phyloP scores from a whole-genome alignment of 1,284 basidiomycete genomes.

The Wolfiporia cocos region DNA sequence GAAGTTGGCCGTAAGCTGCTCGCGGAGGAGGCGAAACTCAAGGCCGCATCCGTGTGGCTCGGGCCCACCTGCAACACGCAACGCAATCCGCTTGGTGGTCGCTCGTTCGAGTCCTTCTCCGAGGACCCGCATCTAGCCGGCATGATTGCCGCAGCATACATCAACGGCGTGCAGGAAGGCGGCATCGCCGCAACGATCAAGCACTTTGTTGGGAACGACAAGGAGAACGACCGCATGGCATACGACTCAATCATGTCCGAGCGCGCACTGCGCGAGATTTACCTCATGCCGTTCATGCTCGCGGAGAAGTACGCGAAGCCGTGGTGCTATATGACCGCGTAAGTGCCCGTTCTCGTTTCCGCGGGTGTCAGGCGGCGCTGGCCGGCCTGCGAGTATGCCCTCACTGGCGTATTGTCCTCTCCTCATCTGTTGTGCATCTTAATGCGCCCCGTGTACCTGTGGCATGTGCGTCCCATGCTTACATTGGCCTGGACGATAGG shows the following conservation, averaged over 20 bases:
- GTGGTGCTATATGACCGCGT: conserved; percentile 72
- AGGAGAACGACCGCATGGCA: conserved; percentile 62
- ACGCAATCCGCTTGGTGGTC: conserved; percentile 67
- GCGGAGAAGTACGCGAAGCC: conserved; percentile 67
- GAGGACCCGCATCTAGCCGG: conserved; percentile 78
- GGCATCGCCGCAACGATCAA: conserved; percentile 72
- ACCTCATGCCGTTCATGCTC: conserved; percentile 72
- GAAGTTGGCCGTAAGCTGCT: conserved; percentile 60
- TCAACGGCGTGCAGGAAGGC: conserved; percentile 65
- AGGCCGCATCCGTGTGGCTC: conserved; percentile 63
- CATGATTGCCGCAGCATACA: conserved; percentile 60
- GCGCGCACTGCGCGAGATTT: conserved; percentile 76
- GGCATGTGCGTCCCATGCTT: too few species aligned
- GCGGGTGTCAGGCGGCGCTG: neutral
- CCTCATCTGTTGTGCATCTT: too few species aligned
- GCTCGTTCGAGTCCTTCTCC: conserved; percentile 76
- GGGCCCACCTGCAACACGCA: conserved; percentile 82
- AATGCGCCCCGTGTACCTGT: too few species aligned
- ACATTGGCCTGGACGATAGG: too few species aligned
- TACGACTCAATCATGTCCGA: conserved; percentile 58
- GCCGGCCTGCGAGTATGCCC: neutral
- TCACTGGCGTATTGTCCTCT: neutral
- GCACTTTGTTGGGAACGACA: conserved; percentile 71
- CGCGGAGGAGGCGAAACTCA: conserved; percentile 65
- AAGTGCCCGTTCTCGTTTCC: conserved; percentile 18